Percentiles rank a stretch among this genome's conserved stretches.
These are phyloP conservation scores for Lachnellula hyalina DNA, from an alignment of 2,329 filamentous ascomycete genomes.

Conservation along the genomic window DNA sequence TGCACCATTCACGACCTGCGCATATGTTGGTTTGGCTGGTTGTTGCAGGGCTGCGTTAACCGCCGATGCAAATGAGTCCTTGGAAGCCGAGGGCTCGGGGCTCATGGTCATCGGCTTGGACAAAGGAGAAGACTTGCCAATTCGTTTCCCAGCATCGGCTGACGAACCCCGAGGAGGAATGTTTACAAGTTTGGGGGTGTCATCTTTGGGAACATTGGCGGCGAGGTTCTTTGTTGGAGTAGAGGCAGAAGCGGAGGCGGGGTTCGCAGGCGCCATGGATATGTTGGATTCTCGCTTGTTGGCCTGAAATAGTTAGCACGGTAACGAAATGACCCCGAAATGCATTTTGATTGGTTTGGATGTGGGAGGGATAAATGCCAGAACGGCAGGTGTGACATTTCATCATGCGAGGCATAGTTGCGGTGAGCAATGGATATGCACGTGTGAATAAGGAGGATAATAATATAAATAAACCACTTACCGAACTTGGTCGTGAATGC, in stretches of 20 bases:
- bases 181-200: constrained; percentile 50
- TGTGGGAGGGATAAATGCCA: constrained; percentile 25
- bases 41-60: constrained; percentile 31
- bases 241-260: constrained; percentile 39
- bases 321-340: constrained; percentile 23
- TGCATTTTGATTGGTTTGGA: constrained; percentile 23
- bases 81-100: constrained; percentile 42
- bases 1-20: constrained; percentile 30
- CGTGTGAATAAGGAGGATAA: constrained; percentile 4
- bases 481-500: constrained; percentile 58
- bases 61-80: constrained; percentile 36
- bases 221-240: constrained; percentile 23
- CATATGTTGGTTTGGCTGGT: constrained; percentile 26
- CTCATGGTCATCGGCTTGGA: constrained; percentile 65
- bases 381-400: constrained; percentile 6
- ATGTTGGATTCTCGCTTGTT: constrained; percentile 52
- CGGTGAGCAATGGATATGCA: neutral
- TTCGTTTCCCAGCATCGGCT: constrained; percentile 55
- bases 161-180: constrained; percentile 59
- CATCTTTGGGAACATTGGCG: constrained; percentile 46
- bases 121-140: constrained; percentile 64
- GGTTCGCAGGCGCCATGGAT: constrained; percentile 32
- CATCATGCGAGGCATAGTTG: neutral
- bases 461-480: constrained; percentile 42
- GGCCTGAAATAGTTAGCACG: constrained; percentile 50